Percentiles rank a stretch among this genome's conserved stretches.
phyloP scores from a whole-genome alignment of 2,329 filamentous ascomycete species.

The Aspergillus neoniger region DNA sequence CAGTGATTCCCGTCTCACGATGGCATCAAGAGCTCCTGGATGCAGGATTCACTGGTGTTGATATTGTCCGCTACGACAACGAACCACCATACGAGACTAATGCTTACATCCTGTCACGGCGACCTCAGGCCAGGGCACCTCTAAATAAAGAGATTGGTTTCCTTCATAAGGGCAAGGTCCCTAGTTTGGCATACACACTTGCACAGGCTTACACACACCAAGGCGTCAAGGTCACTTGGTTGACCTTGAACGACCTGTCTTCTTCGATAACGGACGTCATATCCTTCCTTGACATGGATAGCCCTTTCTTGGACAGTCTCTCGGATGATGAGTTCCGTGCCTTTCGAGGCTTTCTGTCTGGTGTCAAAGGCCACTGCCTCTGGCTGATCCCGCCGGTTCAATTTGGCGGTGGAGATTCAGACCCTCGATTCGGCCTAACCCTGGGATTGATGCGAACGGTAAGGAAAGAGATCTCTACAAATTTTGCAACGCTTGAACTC shows the following conservation, averaged over 20 bases:
- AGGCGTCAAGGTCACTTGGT: constrained; percentile 4
- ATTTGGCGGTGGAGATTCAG: neutral
- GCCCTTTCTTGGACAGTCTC: constrained; percentile 15
- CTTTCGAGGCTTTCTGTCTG: neutral
- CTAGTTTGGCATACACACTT: neutral
- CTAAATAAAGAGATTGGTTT: neutral
- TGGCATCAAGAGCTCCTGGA: constrained; percentile 23
- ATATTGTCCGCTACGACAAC: constrained; percentile 13
- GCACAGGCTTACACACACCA: neutral
- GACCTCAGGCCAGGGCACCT: too few species aligned
- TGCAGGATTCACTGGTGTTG: constrained; percentile 24
- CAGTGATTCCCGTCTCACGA: constrained; percentile 18
- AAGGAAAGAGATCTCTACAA: too few species aligned
- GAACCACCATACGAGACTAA: neutral
- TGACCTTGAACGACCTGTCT: neutral
- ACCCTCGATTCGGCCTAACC: too few species aligned
- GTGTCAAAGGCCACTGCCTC: neutral
- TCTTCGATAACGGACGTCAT: constrained; percentile 6
- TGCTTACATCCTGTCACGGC: too few species aligned
- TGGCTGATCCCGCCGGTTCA: constrained; percentile 17
- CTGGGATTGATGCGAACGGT: too few species aligned
- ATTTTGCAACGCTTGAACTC: too few species aligned
- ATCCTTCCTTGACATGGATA: constrained; percentile 17
- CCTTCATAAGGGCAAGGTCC: neutral
- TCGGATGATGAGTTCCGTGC: constrained; percentile 2